A percentile compares a stretch with the other conserved stretches of the same genome.
Evolutionary conservation across 2,329 filamentous ascomycete genomes (phyloP).

Genomic region (Trichoderma harzianum): DNA sequence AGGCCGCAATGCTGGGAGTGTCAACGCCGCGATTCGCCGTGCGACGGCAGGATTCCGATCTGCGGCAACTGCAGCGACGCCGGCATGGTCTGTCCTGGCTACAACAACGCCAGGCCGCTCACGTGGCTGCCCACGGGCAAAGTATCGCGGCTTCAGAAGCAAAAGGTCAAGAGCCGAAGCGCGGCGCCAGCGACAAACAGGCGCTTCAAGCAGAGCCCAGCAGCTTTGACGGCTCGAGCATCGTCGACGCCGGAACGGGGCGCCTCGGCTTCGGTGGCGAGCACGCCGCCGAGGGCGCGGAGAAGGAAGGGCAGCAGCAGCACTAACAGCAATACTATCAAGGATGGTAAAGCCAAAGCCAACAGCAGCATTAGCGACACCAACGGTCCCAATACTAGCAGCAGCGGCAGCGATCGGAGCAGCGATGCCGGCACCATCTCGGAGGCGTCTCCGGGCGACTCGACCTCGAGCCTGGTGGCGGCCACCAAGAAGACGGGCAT

Average conservation of each 20-base stretch:
- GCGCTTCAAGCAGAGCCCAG: neutral
- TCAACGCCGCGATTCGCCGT: conserved; percentile 38
- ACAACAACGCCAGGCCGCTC: conserved; percentile 36
- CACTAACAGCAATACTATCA: neutral
- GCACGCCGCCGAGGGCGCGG: neutral
- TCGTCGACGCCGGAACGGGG: neutral
- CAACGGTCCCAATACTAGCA: neutral
- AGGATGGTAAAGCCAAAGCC: neutral
- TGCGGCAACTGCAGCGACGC: conserved; percentile 36
- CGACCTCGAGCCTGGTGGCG: neutral
- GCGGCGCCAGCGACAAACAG: neutral
- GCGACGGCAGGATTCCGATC: conserved; percentile 35
- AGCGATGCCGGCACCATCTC: conserved; percentile 9
- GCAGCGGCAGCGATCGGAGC: neutral
- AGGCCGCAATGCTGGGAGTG: conserved; percentile 41
- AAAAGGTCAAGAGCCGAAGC: neutral
- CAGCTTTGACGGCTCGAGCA: neutral
- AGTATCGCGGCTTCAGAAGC: conserved; percentile 23
- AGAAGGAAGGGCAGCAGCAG: neutral
- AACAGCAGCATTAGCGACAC: neutral
- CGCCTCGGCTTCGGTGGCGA: neutral
- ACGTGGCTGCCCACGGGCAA: conserved; percentile 39
- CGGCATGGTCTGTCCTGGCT: conserved; percentile 39
- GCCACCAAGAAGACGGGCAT: neutral
- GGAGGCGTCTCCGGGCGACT: neutral